Evolutionary conservation across 2,329 filamentous ascomycete species (phyloP).

Genomic region (Monilinia aucupariae): DNA sequence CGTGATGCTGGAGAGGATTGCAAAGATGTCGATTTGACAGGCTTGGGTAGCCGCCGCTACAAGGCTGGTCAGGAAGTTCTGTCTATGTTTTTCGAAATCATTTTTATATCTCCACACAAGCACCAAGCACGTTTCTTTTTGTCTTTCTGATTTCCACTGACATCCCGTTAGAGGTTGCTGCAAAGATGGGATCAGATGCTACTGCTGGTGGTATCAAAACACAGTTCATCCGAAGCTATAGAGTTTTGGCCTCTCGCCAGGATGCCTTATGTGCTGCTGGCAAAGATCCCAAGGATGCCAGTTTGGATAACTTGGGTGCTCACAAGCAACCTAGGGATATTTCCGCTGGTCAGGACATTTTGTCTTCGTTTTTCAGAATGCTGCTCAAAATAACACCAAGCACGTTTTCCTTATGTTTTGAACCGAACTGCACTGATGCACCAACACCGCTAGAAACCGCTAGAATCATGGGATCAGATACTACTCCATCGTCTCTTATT

Average conservation of each 20-base stretch:
- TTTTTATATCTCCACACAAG: background rate
- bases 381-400: background rate
- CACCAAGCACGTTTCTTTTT: background rate
- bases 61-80: slow-evolving; percentile 17
- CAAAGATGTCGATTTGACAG: slow-evolving; percentile 10
- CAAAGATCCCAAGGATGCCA: slow-evolving; percentile 38
- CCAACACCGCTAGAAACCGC: slow-evolving; percentile 18
- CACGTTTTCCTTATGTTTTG: background rate
- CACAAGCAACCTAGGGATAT: background rate
- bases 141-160: background rate
- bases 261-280: slow-evolving; percentile 41
- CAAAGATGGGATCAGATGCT: slow-evolving; percentile 42
- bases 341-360: background rate
- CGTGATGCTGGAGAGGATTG: slow-evolving; percentile 4
- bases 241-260: slow-evolving; percentile 47
- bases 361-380: background rate
- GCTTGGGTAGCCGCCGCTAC: slow-evolving; percentile 5
- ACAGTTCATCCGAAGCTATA: slow-evolving; percentile 50
- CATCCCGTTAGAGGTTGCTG: background rate
- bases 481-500: slow-evolving; percentile 22
- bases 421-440: background rate
- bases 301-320: background rate
- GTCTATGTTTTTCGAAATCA: background rate
- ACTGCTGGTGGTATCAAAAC: slow-evolving; percentile 54
- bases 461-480: slow-evolving; percentile 27